Base-by-base conservation (phyloP, 345 rosid species). In the Pugionium cornutum region DNA sequence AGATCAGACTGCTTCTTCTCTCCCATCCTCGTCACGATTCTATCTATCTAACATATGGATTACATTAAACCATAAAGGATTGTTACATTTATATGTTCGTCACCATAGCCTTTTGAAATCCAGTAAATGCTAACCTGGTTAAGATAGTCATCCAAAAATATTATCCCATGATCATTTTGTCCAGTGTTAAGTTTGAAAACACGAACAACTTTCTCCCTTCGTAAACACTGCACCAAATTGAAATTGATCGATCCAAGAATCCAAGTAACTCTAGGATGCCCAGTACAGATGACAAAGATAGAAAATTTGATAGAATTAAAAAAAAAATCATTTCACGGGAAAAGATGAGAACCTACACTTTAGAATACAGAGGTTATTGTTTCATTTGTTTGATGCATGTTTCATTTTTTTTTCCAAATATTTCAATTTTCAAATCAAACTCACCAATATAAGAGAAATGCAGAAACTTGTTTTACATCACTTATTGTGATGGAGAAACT, bases 91-190 rank as follows among this genome's bases (percentile, higher is more conserved):
- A 5, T 34, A 35, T 46, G 26, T 36, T 5, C 18, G 27, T 5
- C 37, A 18, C 36, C 4, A n/a, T 0, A 46, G 1, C 41, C 30
- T 37, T 6, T 39, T 8, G 31, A 26, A 32, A 55, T 36, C 66
- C 30, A 25, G 49, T 7, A 57, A 64, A 42, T 25, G 57, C 74
- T 9, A 74, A 86, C 96, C 95, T 88, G 95, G 55, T 69, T 74
- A 70, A 85, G 73, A 67, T 91, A 90, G 83, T 91, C 96, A 70
- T 88, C 95, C 62, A 82, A 60, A 73, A 90, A 88, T 86, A 94
- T 82, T 29, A 90, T 76, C 2, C 85, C 97, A 58, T 90, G 96
- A 76, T 94, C 97, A 76, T 94, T 91, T 74, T 94, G 91, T 66
- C 95, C 97, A 10, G 87, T 85, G 77, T 83, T 88, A 41, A 94